Conservation (phyloP, 2,329 filamentous ascomycete species). For the Botrytis pseudocinerea region DNA sequence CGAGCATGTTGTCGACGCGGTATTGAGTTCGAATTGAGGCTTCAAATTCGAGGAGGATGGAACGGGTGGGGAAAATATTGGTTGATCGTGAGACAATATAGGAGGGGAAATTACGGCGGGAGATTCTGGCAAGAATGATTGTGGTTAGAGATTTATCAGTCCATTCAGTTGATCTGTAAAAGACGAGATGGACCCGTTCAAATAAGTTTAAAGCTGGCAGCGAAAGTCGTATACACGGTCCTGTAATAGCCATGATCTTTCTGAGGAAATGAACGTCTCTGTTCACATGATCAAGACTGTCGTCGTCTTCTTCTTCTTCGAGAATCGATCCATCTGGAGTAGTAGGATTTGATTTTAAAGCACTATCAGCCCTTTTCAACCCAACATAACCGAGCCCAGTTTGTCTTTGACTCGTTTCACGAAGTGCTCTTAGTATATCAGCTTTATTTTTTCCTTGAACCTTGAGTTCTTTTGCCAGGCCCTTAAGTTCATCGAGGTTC, state of each 20-base stretch:
- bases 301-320: slow-evolving; percentile 51
- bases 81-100: slow-evolving; percentile 89
- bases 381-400: slow-evolving; percentile 70
- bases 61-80: slow-evolving; percentile 81
- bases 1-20: slow-evolving; percentile 76
- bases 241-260: slow-evolving; percentile 76
- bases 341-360: slow-evolving; percentile 11
- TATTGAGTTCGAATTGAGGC: slow-evolving; percentile 79
- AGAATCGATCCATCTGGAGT: slow-evolving; percentile 34
- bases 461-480: slow-evolving; percentile 80
- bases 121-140: slow-evolving; percentile 90
- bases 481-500: slow-evolving; percentile 84
- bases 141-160: slow-evolving; percentile 95
- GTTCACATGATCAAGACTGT: slow-evolving; percentile 53
- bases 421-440: slow-evolving; percentile 73
- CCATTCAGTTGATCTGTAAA: slow-evolving; percentile 95
- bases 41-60: slow-evolving; percentile 83
- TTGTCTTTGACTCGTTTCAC: slow-evolving; percentile 73
- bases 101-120: slow-evolving; percentile 79
- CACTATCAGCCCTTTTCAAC: slow-evolving; percentile 54
- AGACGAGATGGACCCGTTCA: slow-evolving; percentile 91
- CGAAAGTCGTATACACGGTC: slow-evolving; percentile 81
- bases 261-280: slow-evolving; percentile 72
- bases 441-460: slow-evolving; percentile 85
- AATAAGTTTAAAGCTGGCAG: slow-evolving; percentile 75